Percentiles rank a stretch among this genome's conserved stretches.
Evolutionary conservation across 2,329 filamentous ascomycete species (phyloP).

Genomic region (Botrytis deweyae): DNA sequence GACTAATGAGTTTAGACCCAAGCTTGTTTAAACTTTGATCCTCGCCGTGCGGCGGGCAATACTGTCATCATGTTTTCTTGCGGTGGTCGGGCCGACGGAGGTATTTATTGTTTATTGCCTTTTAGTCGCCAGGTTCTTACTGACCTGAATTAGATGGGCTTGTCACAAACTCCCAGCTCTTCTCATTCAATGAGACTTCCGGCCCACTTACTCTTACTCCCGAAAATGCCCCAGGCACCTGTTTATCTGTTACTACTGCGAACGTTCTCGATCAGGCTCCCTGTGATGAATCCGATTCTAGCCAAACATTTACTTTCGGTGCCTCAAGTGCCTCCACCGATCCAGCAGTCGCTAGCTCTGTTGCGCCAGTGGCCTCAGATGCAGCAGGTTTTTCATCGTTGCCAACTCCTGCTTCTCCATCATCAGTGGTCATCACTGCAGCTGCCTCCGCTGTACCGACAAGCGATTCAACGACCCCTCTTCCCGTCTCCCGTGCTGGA

Average conservation of each 20-base stretch:
- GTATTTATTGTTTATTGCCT: background rate
- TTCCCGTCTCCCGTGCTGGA: slow-evolving; percentile 13
- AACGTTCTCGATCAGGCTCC: slow-evolving; percentile 43
- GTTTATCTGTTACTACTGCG: slow-evolving; percentile 45
- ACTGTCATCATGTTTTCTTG: slow-evolving; percentile 54
- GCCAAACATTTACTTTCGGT: slow-evolving; percentile 45
- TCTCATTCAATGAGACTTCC: slow-evolving; percentile 20
- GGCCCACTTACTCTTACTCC: slow-evolving; percentile 47
- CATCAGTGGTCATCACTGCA: background rate
- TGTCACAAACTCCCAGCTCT: slow-evolving; percentile 21
- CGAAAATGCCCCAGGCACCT: slow-evolving; percentile 45
- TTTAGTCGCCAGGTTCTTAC: background rate
- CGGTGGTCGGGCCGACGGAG: slow-evolving; percentile 21
- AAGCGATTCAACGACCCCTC: background rate
- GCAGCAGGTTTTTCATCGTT: background rate
- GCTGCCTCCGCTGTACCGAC: background rate
- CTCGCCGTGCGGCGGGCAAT: slow-evolving; percentile 49
- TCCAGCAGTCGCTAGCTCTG: background rate
- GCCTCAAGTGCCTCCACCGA: slow-evolving; percentile 11
- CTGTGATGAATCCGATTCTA: slow-evolving; percentile 43
- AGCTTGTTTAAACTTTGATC: slow-evolving; percentile 59
- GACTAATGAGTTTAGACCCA: slow-evolving; percentile 43
- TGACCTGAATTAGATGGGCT: slow-evolving; percentile 4
- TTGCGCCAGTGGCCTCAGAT: background rate
- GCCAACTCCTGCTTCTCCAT: background rate